A percentile compares a stretch with the other conserved stretches of the same genome.
phyloP scores from a whole-genome alignment of 345 rosid species.

The Linum usitatissimum region DNA sequence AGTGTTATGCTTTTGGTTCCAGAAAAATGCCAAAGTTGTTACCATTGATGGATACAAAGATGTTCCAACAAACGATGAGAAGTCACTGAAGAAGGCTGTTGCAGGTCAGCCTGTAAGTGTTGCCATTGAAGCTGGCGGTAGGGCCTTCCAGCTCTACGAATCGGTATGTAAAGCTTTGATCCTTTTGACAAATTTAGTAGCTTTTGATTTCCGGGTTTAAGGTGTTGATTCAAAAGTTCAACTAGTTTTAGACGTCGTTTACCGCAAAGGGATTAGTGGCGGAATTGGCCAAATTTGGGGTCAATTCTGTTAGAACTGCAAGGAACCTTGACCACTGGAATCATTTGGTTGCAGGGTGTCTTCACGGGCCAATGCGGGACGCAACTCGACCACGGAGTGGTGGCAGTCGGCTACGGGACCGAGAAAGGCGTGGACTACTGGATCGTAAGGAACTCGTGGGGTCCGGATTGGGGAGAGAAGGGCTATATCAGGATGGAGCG shows the following conservation, averaged over 20 bases:
- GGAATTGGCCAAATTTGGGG: too few species aligned
- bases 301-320: too few species aligned
- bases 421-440: slow-evolving; percentile 5
- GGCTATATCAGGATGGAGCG: slow-evolving; percentile 8
- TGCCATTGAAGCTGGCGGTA: slow-evolving; percentile 6
- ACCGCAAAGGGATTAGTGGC: too few species aligned
- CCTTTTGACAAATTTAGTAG: neutral
- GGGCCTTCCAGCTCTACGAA: slow-evolving; percentile 8
- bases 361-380: slow-evolving; percentile 5
- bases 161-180: neutral
- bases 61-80: slow-evolving; percentile 4
- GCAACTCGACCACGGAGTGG: slow-evolving; percentile 1
- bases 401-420: slow-evolving; percentile 3
- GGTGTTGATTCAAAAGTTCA: too few species aligned
- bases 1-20: slow-evolving; percentile 12
- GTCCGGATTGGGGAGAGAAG: slow-evolving; percentile 5
- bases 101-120: slow-evolving; percentile 1
- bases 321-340: too few species aligned
- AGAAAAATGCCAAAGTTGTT: slow-evolving; percentile 4
- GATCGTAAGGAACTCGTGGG: slow-evolving; percentile 10
- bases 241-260: too few species aligned
- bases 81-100: slow-evolving; percentile 7
- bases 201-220: neutral
- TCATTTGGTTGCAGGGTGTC: neutral
- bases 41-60: slow-evolving; percentile 7